Percentiles rank a stretch among this genome's conserved stretches.
These are phyloP conservation scores for Phoenix roebelenii DNA, from an alignment of 176 grass and related monocot genomes.

Conservation along the genomic window DNA sequence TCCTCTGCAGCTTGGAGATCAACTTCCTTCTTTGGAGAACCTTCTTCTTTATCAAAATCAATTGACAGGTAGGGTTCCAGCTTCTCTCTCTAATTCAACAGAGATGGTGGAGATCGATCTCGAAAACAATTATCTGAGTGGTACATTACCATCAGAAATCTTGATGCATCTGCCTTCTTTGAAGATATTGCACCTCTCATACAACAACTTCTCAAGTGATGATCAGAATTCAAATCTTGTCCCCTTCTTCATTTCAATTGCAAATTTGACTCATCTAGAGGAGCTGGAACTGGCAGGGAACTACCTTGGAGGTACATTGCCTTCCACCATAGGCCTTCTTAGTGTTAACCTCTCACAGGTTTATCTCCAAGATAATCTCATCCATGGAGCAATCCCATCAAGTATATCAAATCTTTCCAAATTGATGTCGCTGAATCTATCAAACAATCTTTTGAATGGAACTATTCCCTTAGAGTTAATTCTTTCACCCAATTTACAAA, in stretches of 20 bases:
- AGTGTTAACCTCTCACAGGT: conserved; percentile 12
- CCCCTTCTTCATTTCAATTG: conserved; percentile 10
- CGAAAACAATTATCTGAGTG: conserved; percentile 9
- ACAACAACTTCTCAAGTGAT: conserved; percentile 18
- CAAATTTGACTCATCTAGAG: conserved; percentile 18
- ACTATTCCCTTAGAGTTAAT: conserved; percentile 12
- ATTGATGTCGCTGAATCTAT: conserved; percentile 3
- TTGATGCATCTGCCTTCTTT: conserved; percentile 9
- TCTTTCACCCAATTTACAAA: conserved; percentile 8
- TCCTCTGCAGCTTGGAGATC: conserved; percentile 11
- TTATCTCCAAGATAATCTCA: conserved; percentile 4
- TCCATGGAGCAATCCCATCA: conserved; percentile 13
- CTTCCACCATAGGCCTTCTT: conserved; percentile 2
- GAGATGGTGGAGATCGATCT: conserved; percentile 10
- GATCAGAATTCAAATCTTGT: conserved; percentile 12
- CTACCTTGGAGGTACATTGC: conserved; percentile 7
- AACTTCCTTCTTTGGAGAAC: conserved; percentile 14
- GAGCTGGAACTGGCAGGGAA: conserved; percentile 18
- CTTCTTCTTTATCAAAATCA: conserved; percentile 16
- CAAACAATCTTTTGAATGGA: conserved; percentile 20
- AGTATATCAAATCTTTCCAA: conserved; percentile 4
- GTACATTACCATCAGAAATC: conserved; percentile 16
- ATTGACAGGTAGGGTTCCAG: conserved; percentile 7
- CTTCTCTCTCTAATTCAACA: conserved; percentile 15
- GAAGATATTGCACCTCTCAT: conserved; percentile 16